phyloP scores from a whole-genome alignment of 1,284 basidiomycete genomes.

The Naganishia sp. region DNA sequence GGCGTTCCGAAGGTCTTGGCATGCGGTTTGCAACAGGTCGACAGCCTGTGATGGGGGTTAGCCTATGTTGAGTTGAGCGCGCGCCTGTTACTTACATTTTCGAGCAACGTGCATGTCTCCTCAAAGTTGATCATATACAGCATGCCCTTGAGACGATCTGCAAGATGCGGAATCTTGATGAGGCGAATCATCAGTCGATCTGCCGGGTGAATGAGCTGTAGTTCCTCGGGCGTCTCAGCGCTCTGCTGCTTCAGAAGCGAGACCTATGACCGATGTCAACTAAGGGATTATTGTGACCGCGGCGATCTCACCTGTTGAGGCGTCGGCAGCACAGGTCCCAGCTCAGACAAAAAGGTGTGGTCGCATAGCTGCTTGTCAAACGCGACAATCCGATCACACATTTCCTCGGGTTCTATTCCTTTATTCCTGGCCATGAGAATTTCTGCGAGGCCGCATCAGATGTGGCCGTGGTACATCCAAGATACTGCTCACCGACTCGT shows the following conservation, averaged over 20 bases:
- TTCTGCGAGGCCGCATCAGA: conserved; percentile 58
- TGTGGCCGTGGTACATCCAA: not conserved
- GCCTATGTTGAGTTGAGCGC: not conserved
- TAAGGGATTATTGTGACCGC: not conserved
- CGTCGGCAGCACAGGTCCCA: conserved; percentile 80
- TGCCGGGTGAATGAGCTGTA: conserved; percentile 84
- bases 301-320: conserved; percentile 71
- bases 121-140: conserved; percentile 84
- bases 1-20: conserved; percentile 71
- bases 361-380: conserved; percentile 84
- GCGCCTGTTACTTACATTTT: conserved; percentile 51
- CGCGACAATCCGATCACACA: conserved; percentile 75
- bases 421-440: conserved; percentile 85
- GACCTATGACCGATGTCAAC: conserved; percentile 58
- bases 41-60: conserved; percentile 62
- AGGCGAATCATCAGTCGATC: conserved; percentile 96
- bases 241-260: conserved; percentile 92
- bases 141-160: conserved; percentile 89
- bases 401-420: conserved; percentile 76
- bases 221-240: conserved; percentile 74
- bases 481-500: conserved; percentile 68
- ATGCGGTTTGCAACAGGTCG: conserved; percentile 75
- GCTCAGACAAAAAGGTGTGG: conserved; percentile 79
- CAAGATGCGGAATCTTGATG: conserved; percentile 92
- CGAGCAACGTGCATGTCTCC: conserved; percentile 69